Evolutionary conservation across 225 moss, liverwort and hornwort species (phyloP).

Genomic region (Pleurozium schreberi): DNA sequence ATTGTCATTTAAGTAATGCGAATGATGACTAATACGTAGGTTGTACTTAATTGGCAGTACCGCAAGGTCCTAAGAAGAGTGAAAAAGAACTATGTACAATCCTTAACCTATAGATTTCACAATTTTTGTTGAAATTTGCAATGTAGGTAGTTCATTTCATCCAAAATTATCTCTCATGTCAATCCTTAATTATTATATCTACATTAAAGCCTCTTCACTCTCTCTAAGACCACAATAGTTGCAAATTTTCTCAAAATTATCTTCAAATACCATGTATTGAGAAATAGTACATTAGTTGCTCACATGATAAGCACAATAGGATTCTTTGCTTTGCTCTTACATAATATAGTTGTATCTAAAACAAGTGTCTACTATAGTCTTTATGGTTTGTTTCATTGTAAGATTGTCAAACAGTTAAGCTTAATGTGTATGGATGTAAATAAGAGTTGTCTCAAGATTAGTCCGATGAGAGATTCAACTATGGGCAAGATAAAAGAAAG

Average conservation of each 20-base stretch:
- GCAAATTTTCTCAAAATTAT: background rate
- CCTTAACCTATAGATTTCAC: background rate
- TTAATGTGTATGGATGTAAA: background rate
- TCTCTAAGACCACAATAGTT: background rate
- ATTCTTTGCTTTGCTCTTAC: background rate
- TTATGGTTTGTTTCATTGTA: background rate
- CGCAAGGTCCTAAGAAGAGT: background rate
- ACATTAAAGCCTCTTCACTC: background rate
- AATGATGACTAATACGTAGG: background rate
- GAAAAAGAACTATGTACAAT: constrained; percentile 11
- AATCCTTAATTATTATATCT: background rate
- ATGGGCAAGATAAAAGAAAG: background rate
- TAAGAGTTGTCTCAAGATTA: background rate
- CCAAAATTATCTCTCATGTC: background rate
- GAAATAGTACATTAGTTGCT: background rate
- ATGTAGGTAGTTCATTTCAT: background rate
- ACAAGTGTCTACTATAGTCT: background rate
- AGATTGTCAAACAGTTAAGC: background rate
- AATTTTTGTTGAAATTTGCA: background rate
- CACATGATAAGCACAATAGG: background rate
- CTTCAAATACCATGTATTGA: background rate
- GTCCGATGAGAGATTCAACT: background rate
- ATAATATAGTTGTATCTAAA: background rate
- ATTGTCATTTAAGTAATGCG: background rate
- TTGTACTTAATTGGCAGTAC: constrained; percentile 10